A percentile compares a stretch with the other conserved stretches of the same genome.
Conservation (phyloP, 2,329 filamentous ascomycete species). For the Fusarium praegraminearum region DNA sequence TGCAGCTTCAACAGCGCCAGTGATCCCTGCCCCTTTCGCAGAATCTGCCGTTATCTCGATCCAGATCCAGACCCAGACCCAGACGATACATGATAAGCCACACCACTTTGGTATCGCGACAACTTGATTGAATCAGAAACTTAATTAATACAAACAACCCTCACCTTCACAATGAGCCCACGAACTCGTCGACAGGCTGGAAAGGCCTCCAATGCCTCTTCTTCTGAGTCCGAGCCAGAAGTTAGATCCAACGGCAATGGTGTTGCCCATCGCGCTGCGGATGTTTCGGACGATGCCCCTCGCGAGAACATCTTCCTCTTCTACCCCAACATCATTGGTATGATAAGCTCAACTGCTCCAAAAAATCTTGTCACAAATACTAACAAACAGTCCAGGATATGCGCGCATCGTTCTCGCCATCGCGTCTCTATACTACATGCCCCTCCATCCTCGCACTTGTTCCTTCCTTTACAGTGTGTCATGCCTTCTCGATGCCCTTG, state of each 20-base stretch:
- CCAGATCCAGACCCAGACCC: slow-evolving; percentile 1
- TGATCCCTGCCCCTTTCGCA: slow-evolving; percentile 46
- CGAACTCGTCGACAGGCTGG: slow-evolving; percentile 56
- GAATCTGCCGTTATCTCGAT: slow-evolving; percentile 42
- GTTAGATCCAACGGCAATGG: slow-evolving; percentile 58
- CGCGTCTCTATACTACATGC: slow-evolving; percentile 98
- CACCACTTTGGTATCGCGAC: slow-evolving; percentile 33
- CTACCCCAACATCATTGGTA: slow-evolving; percentile 85
- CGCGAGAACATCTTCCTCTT: slow-evolving; percentile 85
- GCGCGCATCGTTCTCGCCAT: slow-evolving; percentile 83
- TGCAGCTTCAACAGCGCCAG: slow-evolving; percentile 39
- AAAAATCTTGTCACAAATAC: slow-evolving; percentile 5
- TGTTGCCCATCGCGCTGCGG: slow-evolving; percentile 52
- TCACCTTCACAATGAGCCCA: slow-evolving; percentile 52
- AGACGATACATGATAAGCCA: slow-evolving; percentile 42
- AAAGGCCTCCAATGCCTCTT: slow-evolving; percentile 49
- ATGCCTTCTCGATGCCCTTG: slow-evolving; percentile 93
- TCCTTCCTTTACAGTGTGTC: slow-evolving; percentile 92
- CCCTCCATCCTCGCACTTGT: slow-evolving; percentile 95
- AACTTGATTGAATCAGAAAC: slow-evolving; percentile 24
- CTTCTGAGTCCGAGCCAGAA: slow-evolving; percentile 49
- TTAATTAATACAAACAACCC: slow-evolving; percentile 13
- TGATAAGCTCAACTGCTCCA: slow-evolving; percentile 42
- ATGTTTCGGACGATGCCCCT: slow-evolving; percentile 53
- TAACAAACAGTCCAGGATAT: slow-evolving; percentile 69